Evolutionary conservation across 208 protist species (phyloP).

Genomic region (Trypanosoma rangeli): DNA sequence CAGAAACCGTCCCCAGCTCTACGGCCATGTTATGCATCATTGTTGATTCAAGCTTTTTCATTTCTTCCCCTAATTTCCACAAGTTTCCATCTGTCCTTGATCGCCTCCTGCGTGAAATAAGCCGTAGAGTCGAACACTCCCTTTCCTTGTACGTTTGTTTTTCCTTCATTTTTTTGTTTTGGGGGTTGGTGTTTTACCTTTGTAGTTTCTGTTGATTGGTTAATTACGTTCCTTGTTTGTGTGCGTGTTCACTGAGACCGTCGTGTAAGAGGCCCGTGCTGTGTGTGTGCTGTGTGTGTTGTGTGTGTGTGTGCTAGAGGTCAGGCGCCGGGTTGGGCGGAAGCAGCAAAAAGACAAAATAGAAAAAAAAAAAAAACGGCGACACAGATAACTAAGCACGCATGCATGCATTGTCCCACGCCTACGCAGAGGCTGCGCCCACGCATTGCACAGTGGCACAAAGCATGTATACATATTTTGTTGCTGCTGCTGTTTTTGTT

Average conservation of each 20-base stretch:
- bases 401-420: neutral
- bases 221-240: neutral
- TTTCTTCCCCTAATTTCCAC: neutral
- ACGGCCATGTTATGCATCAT: neutral
- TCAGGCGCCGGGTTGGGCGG: neutral
- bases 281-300: no score
- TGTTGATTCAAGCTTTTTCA: neutral
- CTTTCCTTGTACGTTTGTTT: constrained; percentile 1
- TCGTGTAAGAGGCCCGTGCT: no score
- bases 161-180: neutral
- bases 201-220: neutral
- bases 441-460: no score
- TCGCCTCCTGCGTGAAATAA: no score
- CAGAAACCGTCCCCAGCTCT: no score
- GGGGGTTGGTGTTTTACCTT: neutral
- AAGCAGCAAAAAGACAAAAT: constrained; percentile 4
- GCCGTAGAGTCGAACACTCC: no score
- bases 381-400: constrained; percentile 12
- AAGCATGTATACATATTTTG: constrained; percentile 14
- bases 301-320: neutral
- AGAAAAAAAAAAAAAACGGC: neutral
- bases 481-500: no score
- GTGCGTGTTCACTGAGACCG: neutral
- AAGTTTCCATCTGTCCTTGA: no score
- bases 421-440: neutral